Conservation (phyloP, 495 filamentous ascomycete genomes). For the Jackrogersella minutella region DNA sequence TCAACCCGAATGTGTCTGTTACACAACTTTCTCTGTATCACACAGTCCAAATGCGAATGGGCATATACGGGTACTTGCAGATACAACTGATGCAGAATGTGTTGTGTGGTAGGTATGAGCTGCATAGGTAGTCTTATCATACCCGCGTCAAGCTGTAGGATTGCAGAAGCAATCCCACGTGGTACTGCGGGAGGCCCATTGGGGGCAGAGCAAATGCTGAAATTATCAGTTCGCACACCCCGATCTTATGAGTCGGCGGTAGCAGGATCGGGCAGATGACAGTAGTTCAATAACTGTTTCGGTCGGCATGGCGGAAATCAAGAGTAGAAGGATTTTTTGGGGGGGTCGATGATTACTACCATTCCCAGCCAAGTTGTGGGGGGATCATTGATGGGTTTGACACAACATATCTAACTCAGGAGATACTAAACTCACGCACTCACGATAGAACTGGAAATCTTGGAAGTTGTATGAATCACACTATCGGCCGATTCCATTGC, state of each 20-base stretch:
- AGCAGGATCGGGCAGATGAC: constrained; percentile 39
- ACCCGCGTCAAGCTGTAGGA: constrained; percentile 25
- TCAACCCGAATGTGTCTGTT: constrained; percentile 21
- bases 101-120: constrained; percentile 22
- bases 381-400: constrained; percentile 15
- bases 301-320: constrained; percentile 13
- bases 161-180: constrained; percentile 37
- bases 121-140: constrained; percentile 16
- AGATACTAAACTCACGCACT: neutral
- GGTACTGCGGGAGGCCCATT: constrained; percentile 23
- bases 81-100: constrained; percentile 19
- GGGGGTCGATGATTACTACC: constrained; percentile 16
- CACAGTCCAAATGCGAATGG: constrained; percentile 15
- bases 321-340: constrained; percentile 35
- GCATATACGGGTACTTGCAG: constrained; percentile 7
- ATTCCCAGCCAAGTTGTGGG: constrained; percentile 9
- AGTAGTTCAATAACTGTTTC: constrained; percentile 10
- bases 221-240: constrained; percentile 13
- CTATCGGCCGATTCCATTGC: neutral
- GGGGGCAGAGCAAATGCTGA: constrained; percentile 18
- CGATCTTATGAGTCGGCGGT: constrained; percentile 22
- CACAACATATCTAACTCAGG: constrained; percentile 10
- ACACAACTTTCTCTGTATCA: constrained; percentile 17
- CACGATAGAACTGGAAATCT: neutral
- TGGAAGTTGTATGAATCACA: neutral